These are phyloP conservation scores for Fusarium floridanum DNA, from an alignment of 2,329 filamentous ascomycete species.

Conservation along the genomic window DNA sequence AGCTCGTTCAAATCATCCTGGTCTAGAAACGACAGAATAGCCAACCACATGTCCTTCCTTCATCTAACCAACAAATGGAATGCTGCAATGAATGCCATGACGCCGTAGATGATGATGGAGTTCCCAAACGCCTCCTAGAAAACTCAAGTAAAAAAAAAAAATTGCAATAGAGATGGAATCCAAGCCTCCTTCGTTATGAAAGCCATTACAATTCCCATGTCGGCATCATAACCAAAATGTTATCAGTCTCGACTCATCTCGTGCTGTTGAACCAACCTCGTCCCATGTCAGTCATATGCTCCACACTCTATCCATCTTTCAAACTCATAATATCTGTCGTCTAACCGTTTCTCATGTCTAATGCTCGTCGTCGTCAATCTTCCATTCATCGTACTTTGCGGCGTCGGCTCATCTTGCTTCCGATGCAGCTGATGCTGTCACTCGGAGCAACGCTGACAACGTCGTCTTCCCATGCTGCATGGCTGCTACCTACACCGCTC, in stretches of 20 bases:
- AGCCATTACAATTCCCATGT: slow-evolving; percentile 5
- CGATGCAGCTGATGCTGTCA: slow-evolving; percentile 74
- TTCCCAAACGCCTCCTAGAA: slow-evolving; percentile 30
- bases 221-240: slow-evolving; percentile 13
- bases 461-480: slow-evolving; percentile 61
- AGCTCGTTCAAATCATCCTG: slow-evolving; percentile 18
- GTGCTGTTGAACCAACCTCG: slow-evolving; percentile 13
- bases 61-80: slow-evolving; percentile 13
- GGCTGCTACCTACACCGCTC: slow-evolving; percentile 57
- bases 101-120: slow-evolving; percentile 5
- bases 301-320: slow-evolving; percentile 27
- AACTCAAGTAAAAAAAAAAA: slow-evolving; percentile 2
- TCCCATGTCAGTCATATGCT: slow-evolving; percentile 1
- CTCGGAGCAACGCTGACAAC: slow-evolving; percentile 67
- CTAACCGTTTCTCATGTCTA: slow-evolving; percentile 16
- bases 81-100: slow-evolving; percentile 1
- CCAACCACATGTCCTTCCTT: slow-evolving; percentile 8
- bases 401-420: slow-evolving; percentile 51
- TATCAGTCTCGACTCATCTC: slow-evolving; percentile 11
- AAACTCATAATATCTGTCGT: slow-evolving; percentile 28
- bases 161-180: neutral
- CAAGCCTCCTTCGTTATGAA: slow-evolving; percentile 6
- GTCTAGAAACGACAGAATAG: slow-evolving; percentile 16
- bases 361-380: slow-evolving; percentile 18
- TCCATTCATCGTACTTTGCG: slow-evolving; percentile 41